Base-by-base conservation (phyloP, 2,329 filamentous ascomycete genomes). In the Nothophaeocryptopus gaeumannii region DNA sequence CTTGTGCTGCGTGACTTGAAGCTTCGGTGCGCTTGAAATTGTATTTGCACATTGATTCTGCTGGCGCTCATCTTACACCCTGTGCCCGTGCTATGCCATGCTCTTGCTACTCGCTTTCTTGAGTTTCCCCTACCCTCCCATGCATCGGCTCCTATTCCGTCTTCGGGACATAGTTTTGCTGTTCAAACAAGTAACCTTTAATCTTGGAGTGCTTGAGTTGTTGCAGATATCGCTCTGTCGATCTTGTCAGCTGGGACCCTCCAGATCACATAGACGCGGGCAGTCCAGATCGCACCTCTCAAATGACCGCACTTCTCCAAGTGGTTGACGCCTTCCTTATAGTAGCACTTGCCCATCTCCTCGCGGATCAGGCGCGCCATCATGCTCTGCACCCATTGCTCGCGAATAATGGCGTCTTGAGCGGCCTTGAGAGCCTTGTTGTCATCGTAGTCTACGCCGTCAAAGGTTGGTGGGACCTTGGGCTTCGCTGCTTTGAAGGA, bases 351-450 rank as follows among this genome's bases (percentile, higher is more conserved):
- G 72, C 84, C 80, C 75, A 93, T 76, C 77, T 93, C 88, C 70
- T 92, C 86, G 58, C 86, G 78, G 47, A 93, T 86, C 56, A 93
- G 74, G 54, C 88, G 79, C 50, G 86, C 86, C 88, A 91, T 93
- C 88, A 93, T 93, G 69, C 85, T 84, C 69, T 83, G 84, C 53
- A 93, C 87, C 89, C 89, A 93, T 76, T 93, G 88, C 75, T 93
- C 88, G 56, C 88, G 80, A 63, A 93, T 81, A 50, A 93, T 80
- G 58, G 88, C 81, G 70, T 93, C 88, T 70, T 92, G 88, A 46
- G 88, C 88, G 54, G 84, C 83, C 77, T 92, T 93, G 68, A 93
- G 78, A 61, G 83, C 82, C 68, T 82, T 82, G 69, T 84, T 89
- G 75, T 93, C 86, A 60, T 91, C 85, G 75, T 86, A 93, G 76